A percentile compares a stretch with the other conserved stretches of the same genome.
These are phyloP conservation scores for Linnemannia zychae DNA, from an alignment of 192 early-diverging fungal species.

Conservation along the genomic window DNA sequence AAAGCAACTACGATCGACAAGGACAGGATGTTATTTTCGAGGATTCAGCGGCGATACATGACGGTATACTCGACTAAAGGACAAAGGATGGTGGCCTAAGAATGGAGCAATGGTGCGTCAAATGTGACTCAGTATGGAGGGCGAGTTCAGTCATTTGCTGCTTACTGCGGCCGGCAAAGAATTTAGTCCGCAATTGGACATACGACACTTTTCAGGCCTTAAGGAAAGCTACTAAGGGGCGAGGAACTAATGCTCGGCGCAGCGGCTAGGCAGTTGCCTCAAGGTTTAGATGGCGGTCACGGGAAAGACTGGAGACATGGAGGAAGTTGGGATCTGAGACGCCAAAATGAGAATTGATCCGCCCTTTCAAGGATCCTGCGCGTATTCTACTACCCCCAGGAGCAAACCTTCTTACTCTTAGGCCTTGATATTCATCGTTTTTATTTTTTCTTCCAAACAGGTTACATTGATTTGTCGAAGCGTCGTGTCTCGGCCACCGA, in stretches of 20 bases:
- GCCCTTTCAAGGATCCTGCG: too few relatives aligned
- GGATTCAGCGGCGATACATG: background rate
- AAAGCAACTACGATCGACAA: background rate
- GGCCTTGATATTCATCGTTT: too few relatives aligned
- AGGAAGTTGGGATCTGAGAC: too few relatives aligned
- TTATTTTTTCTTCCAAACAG: conserved; percentile 42
- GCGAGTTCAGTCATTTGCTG: background rate
- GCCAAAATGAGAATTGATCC: too few relatives aligned
- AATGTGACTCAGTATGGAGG: background rate
- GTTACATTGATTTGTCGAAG: conserved; percentile 99
- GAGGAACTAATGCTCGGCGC: background rate
- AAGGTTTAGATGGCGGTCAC: too few relatives aligned
- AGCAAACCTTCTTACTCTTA: too few relatives aligned
- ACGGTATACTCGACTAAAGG: background rate
- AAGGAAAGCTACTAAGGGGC: background rate
- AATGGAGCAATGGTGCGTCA: background rate
- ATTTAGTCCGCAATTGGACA: background rate
- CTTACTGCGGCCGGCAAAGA: conserved; percentile 5
- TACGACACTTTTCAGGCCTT: background rate
- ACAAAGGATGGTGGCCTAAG: too few relatives aligned
- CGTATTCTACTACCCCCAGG: too few relatives aligned
- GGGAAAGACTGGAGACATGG: too few relatives aligned
- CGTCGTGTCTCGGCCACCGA: conserved; percentile 92
- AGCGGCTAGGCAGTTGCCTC: too few relatives aligned
- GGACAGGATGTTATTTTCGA: background rate